Evolutionary conservation across 192 early-diverging fungal species (phyloP).

Genomic region (Coemansia sp.): DNA sequence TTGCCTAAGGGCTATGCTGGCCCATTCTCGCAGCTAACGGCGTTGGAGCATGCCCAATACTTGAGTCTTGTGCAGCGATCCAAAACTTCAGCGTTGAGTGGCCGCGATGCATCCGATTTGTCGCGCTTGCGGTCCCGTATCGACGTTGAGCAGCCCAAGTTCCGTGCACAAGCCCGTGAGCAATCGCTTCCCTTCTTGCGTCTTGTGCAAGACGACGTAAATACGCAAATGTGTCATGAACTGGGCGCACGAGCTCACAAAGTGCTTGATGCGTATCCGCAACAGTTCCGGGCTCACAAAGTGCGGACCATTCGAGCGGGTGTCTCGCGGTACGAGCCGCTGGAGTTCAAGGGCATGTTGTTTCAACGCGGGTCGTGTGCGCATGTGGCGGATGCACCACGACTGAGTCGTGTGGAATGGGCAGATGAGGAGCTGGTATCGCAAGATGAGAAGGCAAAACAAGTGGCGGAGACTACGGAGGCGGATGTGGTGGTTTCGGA

Average conservation of each 20-base stretch:
- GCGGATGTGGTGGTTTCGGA: slow-evolving; percentile 42
- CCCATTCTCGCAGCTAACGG: slow-evolving; percentile 41
- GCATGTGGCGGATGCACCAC: neutral
- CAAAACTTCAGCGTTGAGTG: slow-evolving; percentile 5
- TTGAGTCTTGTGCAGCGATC: slow-evolving; percentile 17
- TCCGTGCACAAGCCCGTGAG: slow-evolving; percentile 28
- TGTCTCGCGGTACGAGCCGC: slow-evolving; percentile 23
- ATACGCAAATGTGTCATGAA: neutral
- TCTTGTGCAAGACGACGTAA: slow-evolving; percentile 4
- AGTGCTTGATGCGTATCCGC: slow-evolving; percentile 24
- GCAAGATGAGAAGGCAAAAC: slow-evolving; percentile 15
- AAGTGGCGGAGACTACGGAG: slow-evolving; percentile 16
- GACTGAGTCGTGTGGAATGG: slow-evolving; percentile 1
- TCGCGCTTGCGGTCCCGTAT: slow-evolving; percentile 26
- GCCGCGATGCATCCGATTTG: slow-evolving; percentile 9
- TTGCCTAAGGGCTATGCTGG: slow-evolving; percentile 33
- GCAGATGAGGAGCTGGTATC: slow-evolving; percentile 18
- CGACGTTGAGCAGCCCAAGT: slow-evolving; percentile 42
- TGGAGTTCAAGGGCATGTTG: slow-evolving; percentile 37
- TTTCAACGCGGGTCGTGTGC: slow-evolving; percentile 38
- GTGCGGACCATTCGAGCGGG: slow-evolving; percentile 39
- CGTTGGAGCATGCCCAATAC: slow-evolving; percentile 27
- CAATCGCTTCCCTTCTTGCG: slow-evolving; percentile 16
- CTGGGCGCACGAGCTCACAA: slow-evolving; percentile 1
- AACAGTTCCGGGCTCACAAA: slow-evolving; percentile 15